Evolutionary conservation across 1,284 basidiomycete genomes (phyloP), one percentile per base, ranked within the genome.

Genomic region (Cutaneotrichosporon dermatis): DNA sequence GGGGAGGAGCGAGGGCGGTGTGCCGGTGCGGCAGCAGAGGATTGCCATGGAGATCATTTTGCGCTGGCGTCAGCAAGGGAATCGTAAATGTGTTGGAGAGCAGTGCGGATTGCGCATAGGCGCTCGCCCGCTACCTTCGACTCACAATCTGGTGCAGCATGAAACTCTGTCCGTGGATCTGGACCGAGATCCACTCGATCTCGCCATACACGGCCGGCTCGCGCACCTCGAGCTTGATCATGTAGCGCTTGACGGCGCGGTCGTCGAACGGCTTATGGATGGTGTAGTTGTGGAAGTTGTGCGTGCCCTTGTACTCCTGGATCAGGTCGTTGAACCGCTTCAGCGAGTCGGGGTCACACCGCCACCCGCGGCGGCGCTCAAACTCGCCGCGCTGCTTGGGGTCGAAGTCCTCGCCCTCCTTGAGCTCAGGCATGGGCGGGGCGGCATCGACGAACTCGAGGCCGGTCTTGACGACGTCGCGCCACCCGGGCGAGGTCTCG

Each of bases 221-320:
- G 64, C 81, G 69, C 35, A 91, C 92, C 74, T 90, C 86, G 4
- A 96, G 86, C 50, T 81, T 84, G 70, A 90, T 89, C 87, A 98
- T 93, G 73, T 86, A 84, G 13, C 96, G 82, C 69, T 88, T 84
- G 69, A 87, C 88, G 61, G 87, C 89, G 12, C 85, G 82, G 75
- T 97, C 94, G 7, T 84, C 80, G 76, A 88, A 92, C 50, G 90
- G 88, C 59, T 90, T 86, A 8, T 87, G 89, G 55, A 98, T 86
- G 0, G 96, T 99, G 70, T 94, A 99, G 76, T 99, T 99, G 79
- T 97, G 92, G 76, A 96, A 99, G 76, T 99, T 98, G 77, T 82
- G 80, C 5, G 77, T 78, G 7, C 89, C 92, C 68, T 88, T 83
- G 70, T 86, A 96, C 68, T 82, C 83, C 60, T 82, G 80, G 7